Base-by-base conservation (phyloP, 2,329 filamentous ascomycete species). In the Macrophomina pseudophaseolina region DNA sequence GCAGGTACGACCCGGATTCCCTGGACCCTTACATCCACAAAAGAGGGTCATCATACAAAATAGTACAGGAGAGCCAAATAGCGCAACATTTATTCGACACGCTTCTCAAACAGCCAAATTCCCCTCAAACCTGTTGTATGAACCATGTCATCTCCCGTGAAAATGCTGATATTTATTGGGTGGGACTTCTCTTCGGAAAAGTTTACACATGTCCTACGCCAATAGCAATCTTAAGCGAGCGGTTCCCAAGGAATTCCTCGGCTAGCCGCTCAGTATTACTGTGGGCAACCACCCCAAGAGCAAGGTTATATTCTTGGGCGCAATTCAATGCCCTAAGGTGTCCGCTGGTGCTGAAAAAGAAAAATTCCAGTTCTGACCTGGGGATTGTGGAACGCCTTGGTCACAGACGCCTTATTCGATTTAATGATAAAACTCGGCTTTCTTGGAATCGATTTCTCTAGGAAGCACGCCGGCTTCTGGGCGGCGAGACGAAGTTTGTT, bases 371-470 rank as follows among this genome's bases (percentile, higher is more conserved):
- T 23, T 23, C 1, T 23, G 23, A 23, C 23, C 23, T 23, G 23
- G 23, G 23, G 23, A 23, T 23, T 79, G 33, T 91, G 88, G 88
- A 89, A 86, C 1, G 84, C 80, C 2, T 73, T 91, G 14, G 82
- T 87, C 3, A 85, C 80, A 6, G 86, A 87, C 0, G 77, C 84
- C 1, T 87, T 90, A 74, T 88, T 90, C 72, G 88, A 90, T 71
- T 87, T 84, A 85, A 82, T 82, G 14, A 77, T 88, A 40, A 75
- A 74, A 14, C 74, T 75, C 9, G 82, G 83, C 2, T 83, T 86
- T 67, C 72, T 88, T 1, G 86, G 85, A 42, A 81, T 88, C 67
- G 80, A 87, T 66, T 72, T 84, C 46, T 68, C 78, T 9, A 77
- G 78, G 35, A 84, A 83, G 68, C 85, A 79, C 0, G 85, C 83